Base-by-base conservation (phyloP, 345 rosid genomes). In the Mangifera indica region DNA sequence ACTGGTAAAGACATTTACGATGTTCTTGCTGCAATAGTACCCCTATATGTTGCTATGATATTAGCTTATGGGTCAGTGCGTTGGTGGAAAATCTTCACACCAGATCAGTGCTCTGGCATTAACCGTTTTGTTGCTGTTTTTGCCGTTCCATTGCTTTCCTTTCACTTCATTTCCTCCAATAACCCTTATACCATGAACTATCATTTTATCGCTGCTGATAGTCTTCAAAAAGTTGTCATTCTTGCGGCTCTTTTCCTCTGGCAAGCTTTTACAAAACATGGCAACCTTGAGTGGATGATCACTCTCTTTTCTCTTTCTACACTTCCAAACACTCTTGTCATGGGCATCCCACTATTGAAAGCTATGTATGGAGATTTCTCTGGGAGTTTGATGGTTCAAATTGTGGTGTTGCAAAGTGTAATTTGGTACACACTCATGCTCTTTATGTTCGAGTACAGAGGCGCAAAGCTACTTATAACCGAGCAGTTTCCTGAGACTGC, bases 331-430 rank as follows among this genome's bases (percentile, higher is more conserved):
- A 86, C 86, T 20, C 83, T 87, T 2, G 82, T 87, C 21, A 79
- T 87, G 88, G 90, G 90, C 10, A 81, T 87, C 14, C 90, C 90
- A 17, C 71, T 87, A 1, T 66, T 87, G 14, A 81, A 77, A 63
- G 85, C 88, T 66, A 87, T 87, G 90, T 84, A 87, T 63, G 90
- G 90, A n/a, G 83, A 81, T 0, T 79, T 65, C 79, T 80, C 85
- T 0, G 84, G 77, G 10, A 54, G 61, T 0, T 82, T 84, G 4
- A 87, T 87, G 85, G 88, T 84, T 1, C 88, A 87, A 57, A 70
- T 87, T 57, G 86, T 84, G 6, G 88, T 87, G 12, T 67, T 87
- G 5, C 90, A 87, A 26, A 73, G 84, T 21, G 78, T 82, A 25
- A 78, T 87, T 8, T 87, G 90, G 90, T 82, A 82, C 73, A 87